A percentile compares a stretch with the other conserved stretches of the same genome.
Conservation (phyloP, 23 red algal species). For the Gracilariopsis chorda region DNA sequence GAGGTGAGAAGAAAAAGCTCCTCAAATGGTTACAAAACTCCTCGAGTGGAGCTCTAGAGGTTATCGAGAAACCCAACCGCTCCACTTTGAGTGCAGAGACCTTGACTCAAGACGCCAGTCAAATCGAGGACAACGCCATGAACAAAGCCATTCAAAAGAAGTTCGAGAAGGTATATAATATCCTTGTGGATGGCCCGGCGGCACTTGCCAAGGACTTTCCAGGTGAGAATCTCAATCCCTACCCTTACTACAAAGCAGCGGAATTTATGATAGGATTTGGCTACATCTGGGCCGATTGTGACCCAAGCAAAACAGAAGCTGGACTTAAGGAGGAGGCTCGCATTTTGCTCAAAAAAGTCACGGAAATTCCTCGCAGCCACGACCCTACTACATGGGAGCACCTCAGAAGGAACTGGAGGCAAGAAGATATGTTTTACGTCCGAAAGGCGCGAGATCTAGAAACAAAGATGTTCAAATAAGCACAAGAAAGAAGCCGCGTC, state of each 20-base stretch:
- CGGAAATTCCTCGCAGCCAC: background rate
- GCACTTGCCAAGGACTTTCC: no score
- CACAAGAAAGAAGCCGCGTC: no score
- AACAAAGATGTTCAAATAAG: no score
- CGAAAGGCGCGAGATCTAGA: no score
- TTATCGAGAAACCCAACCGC: background rate
- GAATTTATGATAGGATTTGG: background rate
- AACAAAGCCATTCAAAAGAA: background rate
- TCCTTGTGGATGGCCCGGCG: no score
- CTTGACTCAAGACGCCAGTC: background rate
- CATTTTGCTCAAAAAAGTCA: background rate
- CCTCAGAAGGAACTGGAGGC: constrained; percentile 3
- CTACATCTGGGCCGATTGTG: background rate
- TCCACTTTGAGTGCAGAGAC: background rate
- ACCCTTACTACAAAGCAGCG: background rate
- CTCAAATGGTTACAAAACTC: no score
- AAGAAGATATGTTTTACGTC: background rate
- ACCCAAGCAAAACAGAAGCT: background rate
- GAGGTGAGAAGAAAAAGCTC: no score
- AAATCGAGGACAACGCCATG: background rate
- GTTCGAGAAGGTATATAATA: background rate
- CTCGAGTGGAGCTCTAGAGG: background rate
- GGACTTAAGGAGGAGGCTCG: background rate
- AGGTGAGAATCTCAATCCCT: background rate
- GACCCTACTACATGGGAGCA: background rate